phyloP scores from a whole-genome alignment of 2,329 filamentous ascomycete genomes.

The Trichoderma semiorbis region DNA sequence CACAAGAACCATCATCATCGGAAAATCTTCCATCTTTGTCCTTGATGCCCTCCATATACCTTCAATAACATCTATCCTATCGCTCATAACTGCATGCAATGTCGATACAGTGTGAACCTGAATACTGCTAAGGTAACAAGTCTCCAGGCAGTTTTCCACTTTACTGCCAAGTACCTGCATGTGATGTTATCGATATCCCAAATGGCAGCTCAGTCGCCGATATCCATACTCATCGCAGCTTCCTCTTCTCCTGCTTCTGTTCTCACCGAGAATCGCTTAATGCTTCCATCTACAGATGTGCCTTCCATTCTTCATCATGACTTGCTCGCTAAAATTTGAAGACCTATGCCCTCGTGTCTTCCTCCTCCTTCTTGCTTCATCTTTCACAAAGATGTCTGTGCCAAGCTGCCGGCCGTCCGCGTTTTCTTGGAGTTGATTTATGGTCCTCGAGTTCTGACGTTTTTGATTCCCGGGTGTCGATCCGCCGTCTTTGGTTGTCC shows the following conservation, averaged over 20 bases:
- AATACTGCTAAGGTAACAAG: too few species aligned
- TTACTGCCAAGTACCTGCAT: neutral
- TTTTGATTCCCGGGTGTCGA: conserved; percentile 5
- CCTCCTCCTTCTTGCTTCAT: neutral
- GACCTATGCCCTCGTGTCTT: neutral
- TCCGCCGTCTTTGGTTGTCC: conserved; percentile 19
- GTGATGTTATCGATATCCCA: neutral
- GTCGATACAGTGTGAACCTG: neutral
- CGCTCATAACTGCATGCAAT: neutral
- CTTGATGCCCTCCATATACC: neutral
- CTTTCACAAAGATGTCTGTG: conserved; percentile 21
- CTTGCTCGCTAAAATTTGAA: neutral
- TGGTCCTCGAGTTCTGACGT: conserved; percentile 19
- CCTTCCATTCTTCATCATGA: neutral
- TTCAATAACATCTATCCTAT: neutral
- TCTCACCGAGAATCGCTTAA: neutral
- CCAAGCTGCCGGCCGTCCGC: conserved; percentile 19
- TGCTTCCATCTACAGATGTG: neutral
- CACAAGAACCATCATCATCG: neutral
- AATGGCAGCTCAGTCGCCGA: neutral
- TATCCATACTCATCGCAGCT: conserved; percentile 9
- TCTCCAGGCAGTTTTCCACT: neutral
- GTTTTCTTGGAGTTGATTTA: conserved; percentile 23
- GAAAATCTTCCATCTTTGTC: neutral
- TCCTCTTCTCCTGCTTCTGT: neutral